A percentile compares a stretch with the other conserved stretches of the same genome.
phyloP scores from a whole-genome alignment of 2,329 filamentous ascomycete species.

The Xylariaceae sp. region DNA sequence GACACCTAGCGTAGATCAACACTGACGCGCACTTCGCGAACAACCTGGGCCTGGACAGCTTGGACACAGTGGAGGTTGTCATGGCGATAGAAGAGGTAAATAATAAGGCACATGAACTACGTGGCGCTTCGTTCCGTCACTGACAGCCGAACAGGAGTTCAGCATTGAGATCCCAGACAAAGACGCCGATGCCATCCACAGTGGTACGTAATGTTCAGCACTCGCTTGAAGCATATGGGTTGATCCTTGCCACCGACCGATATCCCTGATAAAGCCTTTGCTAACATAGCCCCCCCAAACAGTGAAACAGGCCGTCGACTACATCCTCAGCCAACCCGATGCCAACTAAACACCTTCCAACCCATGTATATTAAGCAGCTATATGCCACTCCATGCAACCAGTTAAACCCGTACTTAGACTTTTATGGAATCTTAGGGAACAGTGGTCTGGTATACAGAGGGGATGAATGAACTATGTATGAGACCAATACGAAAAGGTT shows the following conservation, averaged over 20 bases:
- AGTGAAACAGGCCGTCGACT: slow-evolving; percentile 94
- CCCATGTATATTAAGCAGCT: slow-evolving; percentile 29
- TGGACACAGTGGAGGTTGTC: slow-evolving; percentile 98
- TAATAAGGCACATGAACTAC: not conserved
- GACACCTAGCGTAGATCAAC: slow-evolving; percentile 59
- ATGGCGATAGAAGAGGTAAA: slow-evolving; percentile 98
- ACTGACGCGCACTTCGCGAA: slow-evolving; percentile 86
- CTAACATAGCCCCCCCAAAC: slow-evolving; percentile 21
- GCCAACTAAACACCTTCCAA: slow-evolving; percentile 52
- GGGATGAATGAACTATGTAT: not conserved
- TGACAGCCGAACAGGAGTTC: slow-evolving; percentile 44
- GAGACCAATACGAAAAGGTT: slow-evolving; percentile 12
- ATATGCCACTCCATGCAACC: slow-evolving; percentile 23
- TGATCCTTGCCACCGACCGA: not conserved
- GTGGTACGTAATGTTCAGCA: slow-evolving; percentile 57
- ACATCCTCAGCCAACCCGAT: slow-evolving; percentile 89
- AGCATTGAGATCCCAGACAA: slow-evolving; percentile 98
- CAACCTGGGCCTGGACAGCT: slow-evolving; percentile 91
- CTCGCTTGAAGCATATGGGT: no score
- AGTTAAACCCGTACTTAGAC: slow-evolving; percentile 16
- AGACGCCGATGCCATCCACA: slow-evolving; percentile 91
- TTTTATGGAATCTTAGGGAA: slow-evolving; percentile 7
- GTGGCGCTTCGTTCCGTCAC: not conserved
- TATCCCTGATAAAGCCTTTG: not conserved
- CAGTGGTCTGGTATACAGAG: slow-evolving; percentile 11